Conservation (phyloP, 2,329 filamentous ascomycete species). For the Hymenoscyphus scutula region DNA sequence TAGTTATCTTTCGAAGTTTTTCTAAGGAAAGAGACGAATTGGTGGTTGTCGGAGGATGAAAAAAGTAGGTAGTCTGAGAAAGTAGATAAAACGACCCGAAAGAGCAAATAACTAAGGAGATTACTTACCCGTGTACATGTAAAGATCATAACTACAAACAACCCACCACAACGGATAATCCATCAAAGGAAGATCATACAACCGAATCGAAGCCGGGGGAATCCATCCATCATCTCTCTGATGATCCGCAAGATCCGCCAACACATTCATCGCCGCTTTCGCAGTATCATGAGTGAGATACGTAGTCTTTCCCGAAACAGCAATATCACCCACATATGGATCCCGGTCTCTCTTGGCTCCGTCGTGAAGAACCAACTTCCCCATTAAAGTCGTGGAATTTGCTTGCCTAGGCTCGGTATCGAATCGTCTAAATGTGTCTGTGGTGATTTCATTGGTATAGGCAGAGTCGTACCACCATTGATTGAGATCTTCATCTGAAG, state of each 20-base stretch:
- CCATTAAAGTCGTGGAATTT: conserved; percentile 43
- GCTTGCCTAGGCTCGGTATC: conserved; percentile 49
- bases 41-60: too few species aligned
- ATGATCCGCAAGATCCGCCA: conserved; percentile 49
- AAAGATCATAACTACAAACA: conserved; percentile 46
- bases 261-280: conserved; percentile 44
- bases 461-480: conserved; percentile 54
- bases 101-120: too few species aligned
- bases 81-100: too few species aligned
- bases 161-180: conserved; percentile 56
- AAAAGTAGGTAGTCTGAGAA: too few species aligned
- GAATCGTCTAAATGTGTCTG: conserved; percentile 45
- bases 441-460: conserved; percentile 51
- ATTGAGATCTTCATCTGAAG: conserved; percentile 48
- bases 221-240: conserved; percentile 53
- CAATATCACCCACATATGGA: conserved; percentile 52
- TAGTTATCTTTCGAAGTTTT: too few species aligned
- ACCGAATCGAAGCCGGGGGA: conserved; percentile 51
- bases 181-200: conserved; percentile 47
- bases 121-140: conserved; percentile 43
- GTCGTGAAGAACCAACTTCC: conserved; percentile 48
- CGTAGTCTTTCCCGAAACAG: conserved; percentile 47
- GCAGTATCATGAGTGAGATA: conserved; percentile 47
- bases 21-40: too few species aligned
- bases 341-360: conserved; percentile 53